Conservation (phyloP, 176 grass and related monocot genomes). For the Oryza punctata region DNA sequence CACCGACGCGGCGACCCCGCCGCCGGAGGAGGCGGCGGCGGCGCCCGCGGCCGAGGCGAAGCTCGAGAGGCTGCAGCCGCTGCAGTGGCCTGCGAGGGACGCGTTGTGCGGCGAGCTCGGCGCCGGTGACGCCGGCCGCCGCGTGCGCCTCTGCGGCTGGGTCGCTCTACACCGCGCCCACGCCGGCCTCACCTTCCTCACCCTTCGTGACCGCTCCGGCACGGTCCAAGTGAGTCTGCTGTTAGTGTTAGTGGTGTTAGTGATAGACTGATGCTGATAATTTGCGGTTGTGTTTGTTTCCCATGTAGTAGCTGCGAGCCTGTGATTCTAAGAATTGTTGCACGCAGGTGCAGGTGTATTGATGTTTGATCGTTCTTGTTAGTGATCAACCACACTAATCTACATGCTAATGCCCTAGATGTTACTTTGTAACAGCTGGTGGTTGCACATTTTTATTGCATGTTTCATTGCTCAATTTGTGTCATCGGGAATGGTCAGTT, state of each 20-base stretch:
- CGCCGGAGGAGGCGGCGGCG: conserved; percentile 26
- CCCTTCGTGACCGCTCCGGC: conserved; percentile 74
- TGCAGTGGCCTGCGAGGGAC: conserved; percentile 69
- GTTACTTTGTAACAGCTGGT: neutral
- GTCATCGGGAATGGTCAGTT: neutral
- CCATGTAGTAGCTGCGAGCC: neutral
- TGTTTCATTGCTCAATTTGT: neutral
- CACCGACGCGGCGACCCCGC: conserved; percentile 29
- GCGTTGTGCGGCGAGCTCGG: conserved; percentile 73
- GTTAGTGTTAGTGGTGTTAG: neutral
- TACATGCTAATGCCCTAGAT: neutral
- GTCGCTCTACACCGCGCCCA: conserved; percentile 83
- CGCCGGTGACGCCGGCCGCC: conserved; percentile 55
- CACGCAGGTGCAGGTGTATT: neutral
- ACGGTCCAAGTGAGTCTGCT: conserved; percentile 68
- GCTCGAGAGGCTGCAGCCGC: conserved; percentile 36
- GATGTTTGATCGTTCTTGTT: neutral
- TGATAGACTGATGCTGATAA: neutral
- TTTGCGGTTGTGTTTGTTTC: neutral
- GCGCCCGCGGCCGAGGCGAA: conserved; percentile 12
- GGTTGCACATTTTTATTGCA: neutral
- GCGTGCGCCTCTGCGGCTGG: conserved; percentile 89
- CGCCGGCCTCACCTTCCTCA: conserved; percentile 86
- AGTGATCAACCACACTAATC: neutral
- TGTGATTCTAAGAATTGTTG: neutral